A percentile compares a stretch with the other conserved stretches of the same genome.
Conservation (phyloP, 2,329 filamentous ascomycete genomes). For the Calonectria henricotiae region DNA sequence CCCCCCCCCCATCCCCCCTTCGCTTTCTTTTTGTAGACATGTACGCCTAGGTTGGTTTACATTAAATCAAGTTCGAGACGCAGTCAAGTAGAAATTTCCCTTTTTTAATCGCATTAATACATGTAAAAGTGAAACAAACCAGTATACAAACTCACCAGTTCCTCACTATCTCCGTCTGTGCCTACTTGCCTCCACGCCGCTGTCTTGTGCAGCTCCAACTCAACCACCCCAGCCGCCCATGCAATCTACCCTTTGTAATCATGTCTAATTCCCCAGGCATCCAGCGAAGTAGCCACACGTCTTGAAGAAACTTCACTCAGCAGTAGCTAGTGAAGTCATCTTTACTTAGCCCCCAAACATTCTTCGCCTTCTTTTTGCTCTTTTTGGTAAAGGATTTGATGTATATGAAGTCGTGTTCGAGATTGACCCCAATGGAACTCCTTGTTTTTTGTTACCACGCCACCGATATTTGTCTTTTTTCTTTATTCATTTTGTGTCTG, state of each 20-base stretch:
- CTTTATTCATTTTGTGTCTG: background rate
- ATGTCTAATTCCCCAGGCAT: background rate
- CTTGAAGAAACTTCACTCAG: background rate
- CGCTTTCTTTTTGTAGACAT: background rate
- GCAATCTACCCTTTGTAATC: background rate
- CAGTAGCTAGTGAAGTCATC: background rate
- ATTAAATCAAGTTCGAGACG: background rate
- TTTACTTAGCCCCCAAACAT: background rate
- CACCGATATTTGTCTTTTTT: too few species aligned
- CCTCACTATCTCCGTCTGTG: too few species aligned
- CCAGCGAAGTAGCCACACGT: background rate
- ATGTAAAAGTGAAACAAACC: too few species aligned
- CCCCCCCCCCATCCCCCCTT: background rate
- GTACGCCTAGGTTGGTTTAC: background rate
- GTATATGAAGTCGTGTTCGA: background rate
- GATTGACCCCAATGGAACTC: background rate
- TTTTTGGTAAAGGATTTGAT: background rate
- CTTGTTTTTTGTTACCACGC: background rate
- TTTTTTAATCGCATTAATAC: background rate
- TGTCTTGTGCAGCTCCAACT: background rate
- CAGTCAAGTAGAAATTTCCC: too few species aligned
- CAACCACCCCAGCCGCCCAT: too few species aligned
- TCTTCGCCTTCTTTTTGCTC: conserved; percentile 19
- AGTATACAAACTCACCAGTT: too few species aligned
- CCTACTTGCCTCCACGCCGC: too few species aligned